Evolutionary conservation across 192 early-diverging fungal species (phyloP).

Genomic region (Jimgerdemannia lactiflua): DNA sequence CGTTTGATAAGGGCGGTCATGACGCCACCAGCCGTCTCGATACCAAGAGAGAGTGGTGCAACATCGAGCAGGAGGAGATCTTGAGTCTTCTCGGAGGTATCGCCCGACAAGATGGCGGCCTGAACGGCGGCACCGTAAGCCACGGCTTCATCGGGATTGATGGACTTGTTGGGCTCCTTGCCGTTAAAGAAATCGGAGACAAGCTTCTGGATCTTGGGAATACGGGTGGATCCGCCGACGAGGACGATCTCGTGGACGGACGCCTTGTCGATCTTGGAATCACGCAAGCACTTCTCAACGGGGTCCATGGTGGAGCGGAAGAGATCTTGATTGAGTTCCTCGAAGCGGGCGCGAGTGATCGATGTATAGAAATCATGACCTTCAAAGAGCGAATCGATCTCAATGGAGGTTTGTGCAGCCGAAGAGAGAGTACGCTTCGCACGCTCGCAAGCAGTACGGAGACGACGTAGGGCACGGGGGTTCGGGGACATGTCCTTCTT

Average conservation of each 20-base stretch:
- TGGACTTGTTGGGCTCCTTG: slow-evolving; percentile 95
- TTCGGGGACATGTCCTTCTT: slow-evolving; percentile 76
- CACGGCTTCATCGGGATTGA: slow-evolving; percentile 99
- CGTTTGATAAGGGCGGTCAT: slow-evolving; percentile 95
- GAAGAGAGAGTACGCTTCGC: slow-evolving; percentile 93
- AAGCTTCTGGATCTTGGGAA: slow-evolving; percentile 94
- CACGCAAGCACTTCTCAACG: slow-evolving; percentile 86
- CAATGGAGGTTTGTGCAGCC: slow-evolving; percentile 84
- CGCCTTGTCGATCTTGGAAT: slow-evolving; percentile 79
- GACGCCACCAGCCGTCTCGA: slow-evolving; percentile 96
- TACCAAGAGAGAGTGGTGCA: slow-evolving; percentile 95
- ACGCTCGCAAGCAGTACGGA: slow-evolving; percentile 88
- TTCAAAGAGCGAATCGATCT: slow-evolving; percentile 86
- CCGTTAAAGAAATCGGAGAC: slow-evolving; percentile 95
- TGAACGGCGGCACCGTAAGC: slow-evolving; percentile 98
- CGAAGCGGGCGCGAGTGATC: slow-evolving; percentile 91
- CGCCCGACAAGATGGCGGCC: slow-evolving; percentile 86
- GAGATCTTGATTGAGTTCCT: slow-evolving; percentile 87
- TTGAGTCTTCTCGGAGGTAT: slow-evolving; percentile 44
- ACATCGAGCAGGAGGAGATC: slow-evolving; percentile 88
- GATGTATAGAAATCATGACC: slow-evolving; percentile 87
- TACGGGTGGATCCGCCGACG: slow-evolving; percentile 98
- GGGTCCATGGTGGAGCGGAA: slow-evolving; percentile 91
- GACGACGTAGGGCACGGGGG: slow-evolving; percentile 84
- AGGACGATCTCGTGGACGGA: slow-evolving; percentile 96